These are phyloP conservation scores for Malassezia restricta DNA, from an alignment of 1,284 basidiomycete species.

Conservation along the genomic window DNA sequence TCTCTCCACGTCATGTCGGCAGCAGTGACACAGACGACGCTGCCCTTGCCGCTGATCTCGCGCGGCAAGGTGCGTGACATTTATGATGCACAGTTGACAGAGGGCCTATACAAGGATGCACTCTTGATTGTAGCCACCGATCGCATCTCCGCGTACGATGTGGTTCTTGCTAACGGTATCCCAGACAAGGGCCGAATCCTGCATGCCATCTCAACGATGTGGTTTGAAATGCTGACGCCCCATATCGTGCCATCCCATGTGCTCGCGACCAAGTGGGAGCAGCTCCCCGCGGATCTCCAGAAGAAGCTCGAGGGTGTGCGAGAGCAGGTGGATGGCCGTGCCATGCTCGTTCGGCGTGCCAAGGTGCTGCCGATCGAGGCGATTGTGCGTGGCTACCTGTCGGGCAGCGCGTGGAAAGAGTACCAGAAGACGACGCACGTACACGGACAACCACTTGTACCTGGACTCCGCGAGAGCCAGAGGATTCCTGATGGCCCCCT, in stretches of 20 bases:
- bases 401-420: conserved; percentile 92
- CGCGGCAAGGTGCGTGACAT: conserved; percentile 44
- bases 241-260: conserved; percentile 37
- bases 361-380: conserved; percentile 88
- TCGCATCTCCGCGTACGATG: conserved; percentile 91
- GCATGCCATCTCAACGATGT: conserved; percentile 81
- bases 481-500: conserved; percentile 55
- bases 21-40: conserved; percentile 26
- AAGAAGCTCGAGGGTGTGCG: conserved; percentile 19
- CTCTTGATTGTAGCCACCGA: conserved; percentile 84
- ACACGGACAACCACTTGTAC: conserved; percentile 67
- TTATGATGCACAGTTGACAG: conserved; percentile 33
- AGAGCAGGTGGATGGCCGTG: conserved; percentile 62
- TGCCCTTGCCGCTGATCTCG: conserved; percentile 41
- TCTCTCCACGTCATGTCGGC: background rate
- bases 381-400: conserved; percentile 90
- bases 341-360: conserved; percentile 84
- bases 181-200: conserved; percentile 84
- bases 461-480: conserved; percentile 71
- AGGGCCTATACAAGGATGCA: conserved; percentile 26
- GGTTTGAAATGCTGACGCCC: conserved; percentile 64
- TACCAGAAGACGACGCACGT: conserved; percentile 80
- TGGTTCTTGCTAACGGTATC: conserved; percentile 59
- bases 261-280: conserved; percentile 27
- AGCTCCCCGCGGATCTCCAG: conserved; percentile 28